Percentiles rank a stretch among this genome's conserved stretches.
These are phyloP conservation scores for Cyclospora cayetanensis DNA, from an alignment of 169 alveolate genomes.

Conservation along the genomic window DNA sequence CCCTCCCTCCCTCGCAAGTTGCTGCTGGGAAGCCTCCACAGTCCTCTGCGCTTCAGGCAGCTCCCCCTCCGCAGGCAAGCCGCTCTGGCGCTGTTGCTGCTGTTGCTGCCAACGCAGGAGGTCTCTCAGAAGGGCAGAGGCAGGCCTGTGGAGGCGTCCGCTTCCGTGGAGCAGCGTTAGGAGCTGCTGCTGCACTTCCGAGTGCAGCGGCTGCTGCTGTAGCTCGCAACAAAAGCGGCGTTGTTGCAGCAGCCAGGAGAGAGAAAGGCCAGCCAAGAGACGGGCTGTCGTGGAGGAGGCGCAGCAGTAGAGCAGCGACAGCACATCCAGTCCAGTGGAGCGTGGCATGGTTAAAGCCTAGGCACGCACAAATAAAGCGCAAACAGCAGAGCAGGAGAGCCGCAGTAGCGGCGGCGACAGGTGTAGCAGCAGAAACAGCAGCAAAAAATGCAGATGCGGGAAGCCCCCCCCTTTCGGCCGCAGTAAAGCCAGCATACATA, in stretches of 20 bases:
- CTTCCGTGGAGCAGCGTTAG: not conserved
- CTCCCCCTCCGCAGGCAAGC: not conserved
- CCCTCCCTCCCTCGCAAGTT: not conserved
- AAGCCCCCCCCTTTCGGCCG: no score
- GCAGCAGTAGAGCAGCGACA: not conserved
- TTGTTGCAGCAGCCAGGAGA: not conserved
- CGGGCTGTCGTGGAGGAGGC: not conserved
- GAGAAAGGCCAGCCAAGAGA: not conserved
- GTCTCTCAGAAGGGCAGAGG: not conserved
- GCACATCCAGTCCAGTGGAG: not conserved
- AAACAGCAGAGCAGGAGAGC: no score
- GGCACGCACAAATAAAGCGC: not conserved
- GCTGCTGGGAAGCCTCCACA: no score
- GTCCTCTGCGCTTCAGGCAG: not conserved
- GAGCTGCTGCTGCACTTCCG: not conserved
- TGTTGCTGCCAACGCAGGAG: not conserved
- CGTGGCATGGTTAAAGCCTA: not conserved
- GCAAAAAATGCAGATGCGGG: not conserved
- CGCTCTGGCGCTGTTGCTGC: not conserved
- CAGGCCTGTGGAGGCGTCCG: not conserved
- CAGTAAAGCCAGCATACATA: no score
- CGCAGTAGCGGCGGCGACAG: not conserved
- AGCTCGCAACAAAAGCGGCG: not conserved
- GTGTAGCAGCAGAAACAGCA: no score
- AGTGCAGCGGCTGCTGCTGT: not conserved